Evolutionary conservation across 306 rosid species (phyloP).

Genomic region (Ceratonia siliqua): DNA sequence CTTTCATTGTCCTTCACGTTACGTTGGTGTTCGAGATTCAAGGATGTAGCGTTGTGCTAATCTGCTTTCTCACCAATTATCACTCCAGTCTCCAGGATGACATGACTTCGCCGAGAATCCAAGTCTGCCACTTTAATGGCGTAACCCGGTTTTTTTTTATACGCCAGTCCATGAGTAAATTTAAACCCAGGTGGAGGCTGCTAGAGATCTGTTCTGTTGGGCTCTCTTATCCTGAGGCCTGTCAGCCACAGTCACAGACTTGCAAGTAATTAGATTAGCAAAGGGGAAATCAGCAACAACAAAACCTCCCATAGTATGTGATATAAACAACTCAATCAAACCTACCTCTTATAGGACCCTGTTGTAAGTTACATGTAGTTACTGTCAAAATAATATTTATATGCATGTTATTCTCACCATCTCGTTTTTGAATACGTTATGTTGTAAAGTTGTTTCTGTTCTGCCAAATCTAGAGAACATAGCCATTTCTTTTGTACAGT

Average conservation of each 20-base stretch:
- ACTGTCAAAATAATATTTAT: background rate
- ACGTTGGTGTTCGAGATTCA: background rate
- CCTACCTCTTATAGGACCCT: background rate
- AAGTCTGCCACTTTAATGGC: background rate
- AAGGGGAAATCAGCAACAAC: background rate
- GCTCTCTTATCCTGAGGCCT: background rate
- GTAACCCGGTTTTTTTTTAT: background rate
- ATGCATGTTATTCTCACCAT: background rate
- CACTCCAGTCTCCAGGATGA: background rate
- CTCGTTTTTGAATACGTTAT: background rate
- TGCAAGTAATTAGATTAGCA: background rate
- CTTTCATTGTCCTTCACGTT: background rate
- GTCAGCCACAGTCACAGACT: background rate
- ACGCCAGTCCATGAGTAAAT: too few species aligned
- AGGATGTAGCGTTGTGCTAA: background rate
- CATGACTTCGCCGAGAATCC: background rate
- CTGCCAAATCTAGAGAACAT: background rate
- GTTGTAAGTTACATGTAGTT: background rate
- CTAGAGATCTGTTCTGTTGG: background rate
- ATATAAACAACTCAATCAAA: background rate
- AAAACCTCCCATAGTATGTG: background rate
- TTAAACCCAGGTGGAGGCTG: background rate
- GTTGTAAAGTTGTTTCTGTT: background rate
- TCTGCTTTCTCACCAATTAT: background rate
- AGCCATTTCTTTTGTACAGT: constrained; percentile 6